These are phyloP conservation scores for Colletotrichum karsti DNA, from an alignment of 2,329 filamentous ascomycete genomes.

Conservation along the genomic window DNA sequence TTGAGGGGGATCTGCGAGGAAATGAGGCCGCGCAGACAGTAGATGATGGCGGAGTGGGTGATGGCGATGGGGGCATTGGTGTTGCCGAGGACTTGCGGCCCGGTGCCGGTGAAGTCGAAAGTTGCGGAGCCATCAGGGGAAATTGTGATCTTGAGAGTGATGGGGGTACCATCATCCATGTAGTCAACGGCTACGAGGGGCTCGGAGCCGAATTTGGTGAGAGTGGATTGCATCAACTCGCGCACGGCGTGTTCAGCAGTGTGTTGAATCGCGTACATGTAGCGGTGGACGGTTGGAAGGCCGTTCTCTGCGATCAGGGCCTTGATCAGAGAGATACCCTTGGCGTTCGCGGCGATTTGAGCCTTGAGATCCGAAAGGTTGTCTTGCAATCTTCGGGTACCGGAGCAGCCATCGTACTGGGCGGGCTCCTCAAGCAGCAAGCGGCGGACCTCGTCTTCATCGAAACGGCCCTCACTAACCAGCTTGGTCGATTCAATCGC, in stretches of 20 bases:
- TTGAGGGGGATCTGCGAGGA: conserved; percentile 85
- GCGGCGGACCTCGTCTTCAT: conserved; percentile 76
- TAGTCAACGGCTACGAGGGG: conserved; percentile 76
- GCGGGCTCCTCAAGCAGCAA: conserved; percentile 70
- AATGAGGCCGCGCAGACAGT: conserved; percentile 83
- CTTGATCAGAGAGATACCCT: conserved; percentile 79
- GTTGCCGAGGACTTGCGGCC: conserved; percentile 55
- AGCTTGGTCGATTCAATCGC: conserved; percentile 74
- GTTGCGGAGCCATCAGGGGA: conserved; percentile 74
- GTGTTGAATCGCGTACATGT: conserved; percentile 30
- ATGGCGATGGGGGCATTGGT: conserved; percentile 41
- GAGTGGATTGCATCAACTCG: conserved; percentile 33
- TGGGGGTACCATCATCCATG: conserved; percentile 69
- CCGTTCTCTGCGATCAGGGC: conserved; percentile 81
- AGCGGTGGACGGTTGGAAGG: conserved; percentile 68
- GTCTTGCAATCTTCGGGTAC: conserved; percentile 76
- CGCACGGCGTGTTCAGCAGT: conserved; percentile 28
- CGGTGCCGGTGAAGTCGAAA: conserved; percentile 60
- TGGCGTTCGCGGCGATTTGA: conserved; percentile 78
- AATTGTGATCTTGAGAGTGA: conserved; percentile 52
- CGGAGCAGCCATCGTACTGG: conserved; percentile 73
- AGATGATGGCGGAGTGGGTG: conserved; percentile 50
- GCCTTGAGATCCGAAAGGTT: conserved; percentile 81
- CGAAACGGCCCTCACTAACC: conserved; percentile 79
- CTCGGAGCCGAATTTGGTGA: conserved; percentile 72